Evolutionary conservation across 805 yeast species (phyloP), one percentile per base, ranked within the genome.

Genomic region (Schwanniomyces occidentalis): DNA sequence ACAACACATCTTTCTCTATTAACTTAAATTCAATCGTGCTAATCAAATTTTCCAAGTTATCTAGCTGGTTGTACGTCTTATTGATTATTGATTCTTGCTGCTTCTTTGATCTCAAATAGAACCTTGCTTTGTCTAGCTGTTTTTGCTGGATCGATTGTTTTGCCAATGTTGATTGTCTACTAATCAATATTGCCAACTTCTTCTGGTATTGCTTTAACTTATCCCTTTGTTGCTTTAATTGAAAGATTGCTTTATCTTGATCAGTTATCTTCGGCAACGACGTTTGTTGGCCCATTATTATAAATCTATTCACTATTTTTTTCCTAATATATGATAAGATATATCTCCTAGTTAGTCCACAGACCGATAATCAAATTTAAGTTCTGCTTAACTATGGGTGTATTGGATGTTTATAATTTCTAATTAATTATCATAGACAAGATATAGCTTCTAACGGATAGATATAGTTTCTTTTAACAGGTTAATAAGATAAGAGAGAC

Each of bases 141-240:
- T 78, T 76, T 12, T 65, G 54, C 10, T 58, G 65, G 4, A 85
- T 51, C 13, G 81, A 76, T 44, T 70, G 65, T 37, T 65, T 68
- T 14, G 93, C 93, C 9, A 82, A 56, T 27, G 66, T 65, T 2
- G 68, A 69, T 57, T 93, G 97, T 21, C 76, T 65, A 8, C 66
- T 69, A 12, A 87, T 73, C 4, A 86, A 74, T 0, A 61, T 57
- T 18, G 68, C 65, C 23, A 90, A 73, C 40, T 78, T 76, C 29
- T 65, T 65, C 49, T 80, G 85, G 44, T 89, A 85, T 56, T 83
- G 85, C 46, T 76, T 76, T 15, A 93, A 71, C 44, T 82, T 82
- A 60, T 93, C 99, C 41, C 96, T 70, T 48, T 95, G 97, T 24
- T 85, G 66, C 56, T 93, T 93, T 47, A 93, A 70, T 52, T 90